A percentile compares a stretch with the other conserved stretches of the same genome.
phyloP scores from a whole-genome alignment of 108 stramenopile species.

The Fragilariopsis cylindrus region DNA sequence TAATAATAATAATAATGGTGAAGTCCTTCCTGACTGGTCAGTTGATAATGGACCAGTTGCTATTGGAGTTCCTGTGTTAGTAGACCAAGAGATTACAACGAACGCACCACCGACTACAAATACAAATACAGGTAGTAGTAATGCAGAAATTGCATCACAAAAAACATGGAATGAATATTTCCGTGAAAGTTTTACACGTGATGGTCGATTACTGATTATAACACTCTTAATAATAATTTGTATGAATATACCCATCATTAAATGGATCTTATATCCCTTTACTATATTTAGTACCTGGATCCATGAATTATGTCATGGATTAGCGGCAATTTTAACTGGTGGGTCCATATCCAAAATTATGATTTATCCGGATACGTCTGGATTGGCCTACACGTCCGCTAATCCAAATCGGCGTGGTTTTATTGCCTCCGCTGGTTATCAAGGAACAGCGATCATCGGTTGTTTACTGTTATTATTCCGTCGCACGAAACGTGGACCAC shows the following conservation, averaged over 20 bases:
- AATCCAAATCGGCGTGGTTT: slow-evolving; percentile 34
- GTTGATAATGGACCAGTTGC: too few relatives aligned
- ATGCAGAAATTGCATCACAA: background rate
- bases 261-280: slow-evolving; percentile 61
- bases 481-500: slow-evolving; percentile 46
- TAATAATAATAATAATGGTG: too few relatives aligned
- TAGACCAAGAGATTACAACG: too few relatives aligned
- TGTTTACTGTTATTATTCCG: slow-evolving; percentile 59
- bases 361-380: slow-evolving; percentile 56
- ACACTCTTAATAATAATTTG: slow-evolving; percentile 43
- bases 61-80: too few relatives aligned
- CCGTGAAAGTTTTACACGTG: slow-evolving; percentile 27
- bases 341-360: slow-evolving; percentile 41
- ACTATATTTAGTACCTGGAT: slow-evolving; percentile 66
- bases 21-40: too few relatives aligned
- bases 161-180: slow-evolving; percentile 25
- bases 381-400: slow-evolving; percentile 48
- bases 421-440: slow-evolving; percentile 59
- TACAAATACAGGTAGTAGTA: background rate
- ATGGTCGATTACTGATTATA: slow-evolving; percentile 47
- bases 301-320: slow-evolving; percentile 64
- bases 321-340: slow-evolving; percentile 47
- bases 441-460: slow-evolving; percentile 56
- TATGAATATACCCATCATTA: slow-evolving; percentile 42
- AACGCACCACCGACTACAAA: background rate